Evolutionary conservation across 371 early-diverging fungal genomes (phyloP), one percentile per base, ranked within the genome.

Genomic region (Syncephalastrum sp.): DNA sequence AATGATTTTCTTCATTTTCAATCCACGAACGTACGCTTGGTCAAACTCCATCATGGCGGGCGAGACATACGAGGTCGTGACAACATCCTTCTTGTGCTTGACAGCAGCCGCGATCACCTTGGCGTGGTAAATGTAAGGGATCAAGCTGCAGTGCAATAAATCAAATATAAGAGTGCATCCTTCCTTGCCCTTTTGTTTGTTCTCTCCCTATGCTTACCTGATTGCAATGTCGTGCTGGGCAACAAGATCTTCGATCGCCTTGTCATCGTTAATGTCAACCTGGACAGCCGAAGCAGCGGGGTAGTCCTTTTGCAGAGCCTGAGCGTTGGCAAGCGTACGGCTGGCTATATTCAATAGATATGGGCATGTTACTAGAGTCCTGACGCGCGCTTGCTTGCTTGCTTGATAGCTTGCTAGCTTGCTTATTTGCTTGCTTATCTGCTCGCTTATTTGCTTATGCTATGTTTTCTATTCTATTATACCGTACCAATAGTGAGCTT

Each of bases 11-110:
- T 4, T 19, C 43, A 14, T 17, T 24, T 44, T 54, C 25, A 4
- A 23, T 33, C 38, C 7, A 33, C 53, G 48, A 7, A 65, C 79
- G 67, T 78, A 90, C 90, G 84, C 83, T 63, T 83, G 86, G 64
- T 96, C 85, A 47, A 87, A 81, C 54, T 82, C 88, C 77, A 81
- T 79, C 92, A 96, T 93, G 53, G 86, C 90, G 45, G 92, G 92
- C 14, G 92, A 92, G 47, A 94, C 89, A 77, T 96, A 96, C 60
- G 89, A 88, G 50, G 96, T 92, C 8, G 95, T 96, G 65, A 94
- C 91, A 54, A 94, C 86, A 63, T 94, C 76, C 75, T 90, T 92
- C 73, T 89, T 88, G 71, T 78, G 74, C 63, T 84, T 81, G 54
- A 94, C 81, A 63, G 92, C 92, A 29, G 92, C 87, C 64, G 87